These are phyloP conservation scores for Cryptosporidium meleagridis DNA, from an alignment of 169 alveolate species.

Conservation along the genomic window DNA sequence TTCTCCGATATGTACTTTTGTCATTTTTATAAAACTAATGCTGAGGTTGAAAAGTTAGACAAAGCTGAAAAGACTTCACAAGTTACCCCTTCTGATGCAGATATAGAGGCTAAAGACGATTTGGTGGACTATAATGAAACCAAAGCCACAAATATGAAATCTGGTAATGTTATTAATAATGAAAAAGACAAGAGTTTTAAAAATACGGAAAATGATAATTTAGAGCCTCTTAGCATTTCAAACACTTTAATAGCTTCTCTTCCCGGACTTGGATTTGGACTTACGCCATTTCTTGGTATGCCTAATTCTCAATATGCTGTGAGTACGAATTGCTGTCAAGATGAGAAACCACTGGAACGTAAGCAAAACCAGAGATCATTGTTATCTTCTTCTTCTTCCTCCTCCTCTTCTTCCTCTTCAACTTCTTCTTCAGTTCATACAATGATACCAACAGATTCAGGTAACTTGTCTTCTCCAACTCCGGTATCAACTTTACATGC, in stretches of 20 bases:
- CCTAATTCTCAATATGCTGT: slow-evolving; percentile 67
- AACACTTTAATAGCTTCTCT: slow-evolving; percentile 50
- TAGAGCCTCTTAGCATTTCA: not conserved
- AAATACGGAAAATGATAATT: not conserved
- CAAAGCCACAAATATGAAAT: not conserved
- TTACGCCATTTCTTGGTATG: slow-evolving; percentile 66
- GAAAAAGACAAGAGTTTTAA: not conserved
- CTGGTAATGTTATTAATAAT: not conserved
- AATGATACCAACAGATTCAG: not conserved
- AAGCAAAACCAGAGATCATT: not conserved
- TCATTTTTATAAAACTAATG: not conserved
- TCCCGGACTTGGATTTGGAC: slow-evolving; percentile 70
- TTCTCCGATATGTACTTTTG: slow-evolving; percentile 18
- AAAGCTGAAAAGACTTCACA: not conserved
- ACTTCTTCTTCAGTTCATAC: no score
- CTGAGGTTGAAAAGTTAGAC: not conserved
- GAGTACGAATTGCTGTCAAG: not conserved
- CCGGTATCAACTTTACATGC: not conserved
- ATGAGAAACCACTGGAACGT: not conserved
- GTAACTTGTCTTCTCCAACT: not conserved
- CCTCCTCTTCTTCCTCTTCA: not conserved
- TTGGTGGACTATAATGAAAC: not conserved
- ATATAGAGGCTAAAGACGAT: not conserved
- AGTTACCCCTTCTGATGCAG: not conserved
- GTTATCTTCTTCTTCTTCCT: not conserved